Base-by-base conservation (phyloP, 2,329 filamentous ascomycete genomes). In the Diaporthe batatas region DNA sequence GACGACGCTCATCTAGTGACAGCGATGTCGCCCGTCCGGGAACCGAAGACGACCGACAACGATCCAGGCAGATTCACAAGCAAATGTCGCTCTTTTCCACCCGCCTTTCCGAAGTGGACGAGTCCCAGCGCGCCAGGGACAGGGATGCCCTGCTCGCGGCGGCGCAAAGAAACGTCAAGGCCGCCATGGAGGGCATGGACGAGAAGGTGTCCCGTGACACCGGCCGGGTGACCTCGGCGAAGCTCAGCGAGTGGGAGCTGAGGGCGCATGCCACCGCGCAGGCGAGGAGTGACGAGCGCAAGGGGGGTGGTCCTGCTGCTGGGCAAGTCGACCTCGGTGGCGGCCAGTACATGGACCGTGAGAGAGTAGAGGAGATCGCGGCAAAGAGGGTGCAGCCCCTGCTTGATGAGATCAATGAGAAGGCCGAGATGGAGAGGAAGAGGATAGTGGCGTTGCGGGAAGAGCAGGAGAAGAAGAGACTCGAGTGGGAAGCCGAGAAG, bases 121-220 rank as follows among this genome's bases (percentile, higher is more conserved):
- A 88, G 70, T 90, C 92, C 78, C 96, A 96, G 82, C 89, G 93
- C 54, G 87, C 92, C 73, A 87, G 89, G 55, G 95, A 98, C 77
- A 92, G 94, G 16, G 92, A 93, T 70, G 86, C 89, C 1, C 84
- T 98, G 1, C 85, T 98, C 75, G 92, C 92, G 12, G 91, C 91
- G 3, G 96, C 96, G 1, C 93, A 95, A 79, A 91, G 93, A 57
- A 97, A 97, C 76, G 96, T 98, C n/a, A 91, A 92, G 76, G 91
- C 91, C 25, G 90, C 90, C 54, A 88, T 98, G 76, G 90, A 93
- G 74, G 89, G 88, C 53, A 95, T 98, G 86, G 96, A 98, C 74
- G 91, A 95, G 80, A 91, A 91, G 78, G 89, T 97, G 16, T 94
- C 91, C 76, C 87, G 89, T 18, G 89, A 96, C 69, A 96, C 93